Base-by-base conservation (phyloP, 345 rosid genomes). In the Citrus australasica region DNA sequence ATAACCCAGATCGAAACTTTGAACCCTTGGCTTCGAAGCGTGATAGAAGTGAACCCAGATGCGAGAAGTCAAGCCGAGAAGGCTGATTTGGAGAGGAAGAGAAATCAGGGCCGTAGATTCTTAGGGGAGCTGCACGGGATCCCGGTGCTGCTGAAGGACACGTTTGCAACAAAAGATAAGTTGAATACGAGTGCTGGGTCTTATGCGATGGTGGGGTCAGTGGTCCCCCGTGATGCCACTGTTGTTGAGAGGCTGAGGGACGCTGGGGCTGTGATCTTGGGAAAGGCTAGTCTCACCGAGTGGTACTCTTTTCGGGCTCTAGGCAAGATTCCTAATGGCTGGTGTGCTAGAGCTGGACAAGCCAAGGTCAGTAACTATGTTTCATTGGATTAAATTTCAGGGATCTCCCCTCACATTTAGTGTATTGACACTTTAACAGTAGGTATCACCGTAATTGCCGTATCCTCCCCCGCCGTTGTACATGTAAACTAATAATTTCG, bases 131-230 rank as follows among this genome's bases (percentile, higher is more conserved):
- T 85, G 28, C 88, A 87, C 48, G 90, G 90, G 27, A 80, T 87
- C 33, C 88, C 90, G 21, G 76, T 87, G 73, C 71, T 87, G 78
- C 69, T 87, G 2, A 87, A 87, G 85, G 90, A 87, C 76, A 69
- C 77, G 25, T 76, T 83, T 19, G 84, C 59, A 27, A 83, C 85
- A 10, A 76, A 66, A 30, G 83, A 84, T 63, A 65, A 30, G 78
- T 55, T 78, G 79, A 85, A 83, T 74, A 78, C 81, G 10, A 81
- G 77, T 51, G 71, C 78, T 13, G 89, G 87, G 13, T 84, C 89
- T 21, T 81, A 76, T 62, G 87, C 89, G 19, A 71, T 87, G 74
- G 30, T 84, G 40, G 89, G 84, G 10, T 80, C 87, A 3, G 66
- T 58, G 53, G 89, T 68, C 67, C 69, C 83, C 21, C 69, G 86